Evolutionary conservation across 2,329 filamentous ascomycete species (phyloP).

Genomic region (Paecilomyces dactylethromorphus): DNA sequence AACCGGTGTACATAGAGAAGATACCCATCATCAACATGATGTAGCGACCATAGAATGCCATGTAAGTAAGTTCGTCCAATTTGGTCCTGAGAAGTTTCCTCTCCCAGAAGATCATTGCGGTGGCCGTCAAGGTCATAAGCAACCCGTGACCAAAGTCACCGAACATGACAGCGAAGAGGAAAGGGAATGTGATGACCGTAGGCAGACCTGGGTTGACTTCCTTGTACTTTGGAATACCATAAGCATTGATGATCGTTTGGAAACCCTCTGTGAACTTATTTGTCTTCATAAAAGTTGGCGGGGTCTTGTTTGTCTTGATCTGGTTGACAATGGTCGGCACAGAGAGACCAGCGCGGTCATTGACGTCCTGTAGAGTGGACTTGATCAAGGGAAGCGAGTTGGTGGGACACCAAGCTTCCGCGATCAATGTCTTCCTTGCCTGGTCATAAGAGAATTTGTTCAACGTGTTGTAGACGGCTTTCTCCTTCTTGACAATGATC

Average conservation of each 20-base stretch:
- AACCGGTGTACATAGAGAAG: conserved; percentile 93
- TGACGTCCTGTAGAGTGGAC: conserved; percentile 91
- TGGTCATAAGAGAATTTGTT: conserved; percentile 97
- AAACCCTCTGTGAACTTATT: conserved; percentile 98
- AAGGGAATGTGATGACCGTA: conserved; percentile 97
- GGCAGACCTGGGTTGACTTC: conserved; percentile 95
- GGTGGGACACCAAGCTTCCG: conserved; percentile 94
- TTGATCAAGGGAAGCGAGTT: conserved; percentile 85
- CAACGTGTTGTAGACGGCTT: conserved; percentile 90
- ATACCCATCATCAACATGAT: conserved; percentile 97
- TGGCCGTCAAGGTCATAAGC: conserved; percentile 77
- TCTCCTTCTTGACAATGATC: conserved; percentile 96
- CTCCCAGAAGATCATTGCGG: conserved; percentile 96
- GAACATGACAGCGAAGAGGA: conserved; percentile 99
- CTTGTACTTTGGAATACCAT: conserved; percentile 93
- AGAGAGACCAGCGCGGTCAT: conserved; percentile 89
- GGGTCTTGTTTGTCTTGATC: conserved; percentile 93
- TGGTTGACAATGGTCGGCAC: conserved; percentile 98
- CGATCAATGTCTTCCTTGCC: conserved; percentile 90
- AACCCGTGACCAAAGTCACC: conserved; percentile 92
- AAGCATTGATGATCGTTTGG: conserved; percentile 98
- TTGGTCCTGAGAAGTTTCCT: conserved; percentile 76
- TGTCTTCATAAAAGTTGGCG: conserved; percentile 93
- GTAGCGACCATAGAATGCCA: conserved; percentile 98
- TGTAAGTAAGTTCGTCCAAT: conserved; percentile 92